Conservation (phyloP, 73 alveolate genomes). For the Paramecium bursaria region DNA sequence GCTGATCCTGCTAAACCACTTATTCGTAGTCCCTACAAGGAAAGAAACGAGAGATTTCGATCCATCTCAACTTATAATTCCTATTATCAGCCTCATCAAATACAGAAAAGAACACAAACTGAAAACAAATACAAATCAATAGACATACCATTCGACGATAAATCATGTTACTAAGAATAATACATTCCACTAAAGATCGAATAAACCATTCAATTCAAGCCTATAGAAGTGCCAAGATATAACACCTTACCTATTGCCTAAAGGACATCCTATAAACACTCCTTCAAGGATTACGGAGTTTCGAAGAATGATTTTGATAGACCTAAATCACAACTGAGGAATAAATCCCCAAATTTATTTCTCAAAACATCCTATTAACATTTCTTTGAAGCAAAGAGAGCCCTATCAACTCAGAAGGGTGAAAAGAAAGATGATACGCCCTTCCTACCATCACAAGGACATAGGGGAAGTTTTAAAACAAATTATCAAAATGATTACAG, state of each 20-base stretch:
- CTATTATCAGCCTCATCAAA: background rate
- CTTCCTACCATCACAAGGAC: background rate
- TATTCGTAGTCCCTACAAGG: background rate
- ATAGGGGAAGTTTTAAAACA: background rate
- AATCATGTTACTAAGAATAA: background rate
- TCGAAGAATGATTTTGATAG: background rate
- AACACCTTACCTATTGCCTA: background rate
- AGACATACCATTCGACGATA: no score
- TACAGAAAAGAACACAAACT: no score
- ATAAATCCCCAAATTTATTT: background rate
- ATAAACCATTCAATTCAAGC: background rate
- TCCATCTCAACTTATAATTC: no score
- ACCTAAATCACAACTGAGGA: background rate
- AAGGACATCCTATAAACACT: background rate
- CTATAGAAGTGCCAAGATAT: background rate
- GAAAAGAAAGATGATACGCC: background rate
- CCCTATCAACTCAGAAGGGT: background rate
- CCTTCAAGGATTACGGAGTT: background rate
- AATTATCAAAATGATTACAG: background rate
- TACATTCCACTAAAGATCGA: background rate
- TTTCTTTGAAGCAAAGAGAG: background rate
- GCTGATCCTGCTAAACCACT: background rate
- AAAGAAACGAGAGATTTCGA: background rate
- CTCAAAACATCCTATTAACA: background rate
- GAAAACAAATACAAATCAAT: no score